These are phyloP conservation scores for Vanderwaltozyma verrucispora DNA, from an alignment of 805 yeast species.

Conservation along the genomic window DNA sequence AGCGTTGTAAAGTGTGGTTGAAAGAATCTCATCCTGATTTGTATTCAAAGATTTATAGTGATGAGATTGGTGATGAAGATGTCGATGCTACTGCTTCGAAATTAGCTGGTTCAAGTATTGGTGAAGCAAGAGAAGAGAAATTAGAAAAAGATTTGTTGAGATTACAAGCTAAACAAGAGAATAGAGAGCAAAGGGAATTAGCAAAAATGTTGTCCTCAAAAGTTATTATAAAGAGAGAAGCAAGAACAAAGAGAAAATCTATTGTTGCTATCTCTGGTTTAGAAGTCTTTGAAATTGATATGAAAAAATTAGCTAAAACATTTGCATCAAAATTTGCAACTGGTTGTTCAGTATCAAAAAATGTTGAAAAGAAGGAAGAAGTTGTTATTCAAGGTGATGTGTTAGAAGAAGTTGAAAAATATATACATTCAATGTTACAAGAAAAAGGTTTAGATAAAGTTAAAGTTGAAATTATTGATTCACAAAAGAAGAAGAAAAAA, in stretches of 20 bases:
- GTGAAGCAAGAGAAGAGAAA: constrained; percentile 71
- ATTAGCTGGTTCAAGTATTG: constrained; percentile 45
- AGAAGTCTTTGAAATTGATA: constrained; percentile 79
- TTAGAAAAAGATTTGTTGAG: constrained; percentile 74
- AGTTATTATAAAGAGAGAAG: constrained; percentile 75
- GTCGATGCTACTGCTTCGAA: constrained; percentile 23
- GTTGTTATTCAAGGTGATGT: constrained; percentile 92
- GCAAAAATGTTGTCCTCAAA: constrained; percentile 71
- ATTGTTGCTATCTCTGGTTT: constrained; percentile 79
- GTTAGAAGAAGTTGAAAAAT: constrained; percentile 78
- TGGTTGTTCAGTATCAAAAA: constrained; percentile 86
- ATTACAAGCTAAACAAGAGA: constrained; percentile 78
- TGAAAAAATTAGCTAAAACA: constrained; percentile 83
- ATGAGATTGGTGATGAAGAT: constrained; percentile 37
- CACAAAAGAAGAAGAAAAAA: constrained; percentile 60
- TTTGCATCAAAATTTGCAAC: constrained; percentile 94
- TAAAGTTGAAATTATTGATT: constrained; percentile 83
- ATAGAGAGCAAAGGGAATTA: constrained; percentile 73
- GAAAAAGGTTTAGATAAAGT: constrained; percentile 78
- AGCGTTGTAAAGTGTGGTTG: constrained; percentile 80
- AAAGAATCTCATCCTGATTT: constrained; percentile 46
- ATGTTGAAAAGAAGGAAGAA: constrained; percentile 86
- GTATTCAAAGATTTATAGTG: constrained; percentile 46
- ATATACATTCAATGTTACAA: constrained; percentile 56
- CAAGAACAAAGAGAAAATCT: constrained; percentile 80